These are phyloP conservation scores for Trichoderma sp. DNA, from an alignment of 2,329 filamentous ascomycete genomes.

Conservation along the genomic window DNA sequence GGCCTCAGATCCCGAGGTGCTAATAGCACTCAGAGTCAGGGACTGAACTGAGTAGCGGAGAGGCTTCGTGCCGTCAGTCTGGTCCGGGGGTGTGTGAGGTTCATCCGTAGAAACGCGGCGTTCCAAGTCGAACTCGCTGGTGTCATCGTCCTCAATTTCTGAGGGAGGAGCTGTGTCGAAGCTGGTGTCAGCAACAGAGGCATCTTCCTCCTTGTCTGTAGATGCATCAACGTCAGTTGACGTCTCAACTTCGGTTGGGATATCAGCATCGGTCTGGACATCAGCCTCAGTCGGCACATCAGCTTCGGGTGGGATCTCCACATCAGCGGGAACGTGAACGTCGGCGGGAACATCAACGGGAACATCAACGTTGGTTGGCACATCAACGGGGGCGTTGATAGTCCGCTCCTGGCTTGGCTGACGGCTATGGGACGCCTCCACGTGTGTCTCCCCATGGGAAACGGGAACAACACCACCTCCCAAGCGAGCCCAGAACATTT, in stretches of 20 bases:
- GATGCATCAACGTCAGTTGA: neutral
- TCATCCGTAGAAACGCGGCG: constrained; percentile 21
- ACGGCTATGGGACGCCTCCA: constrained; percentile 34
- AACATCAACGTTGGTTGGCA: neutral
- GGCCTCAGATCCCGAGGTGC: constrained; percentile 16
- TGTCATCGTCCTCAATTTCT: constrained; percentile 15
- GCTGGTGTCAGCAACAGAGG: neutral
- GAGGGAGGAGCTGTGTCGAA: constrained; percentile 3
- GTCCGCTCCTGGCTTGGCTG: constrained; percentile 35
- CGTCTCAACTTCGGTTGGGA: neutral
- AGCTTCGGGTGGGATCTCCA: neutral
- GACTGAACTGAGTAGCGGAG: constrained; percentile 30
- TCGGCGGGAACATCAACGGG: neutral
- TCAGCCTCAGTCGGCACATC: neutral
- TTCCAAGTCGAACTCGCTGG: constrained; percentile 7
- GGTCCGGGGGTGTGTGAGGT: constrained; percentile 33
- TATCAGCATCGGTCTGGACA: neutral
- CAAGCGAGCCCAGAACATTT: constrained; percentile 96
- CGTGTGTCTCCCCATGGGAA: constrained; percentile 29
- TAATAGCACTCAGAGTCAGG: constrained; percentile 24
- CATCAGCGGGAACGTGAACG: neutral
- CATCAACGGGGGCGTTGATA: neutral
- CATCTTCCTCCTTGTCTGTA: constrained; percentile 2
- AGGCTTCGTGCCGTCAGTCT: constrained; percentile 28
- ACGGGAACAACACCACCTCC: constrained; percentile 85